Conservation (phyloP, 2,329 filamentous ascomycete genomes). For the Dryadomyces quercus-mongolicae region DNA sequence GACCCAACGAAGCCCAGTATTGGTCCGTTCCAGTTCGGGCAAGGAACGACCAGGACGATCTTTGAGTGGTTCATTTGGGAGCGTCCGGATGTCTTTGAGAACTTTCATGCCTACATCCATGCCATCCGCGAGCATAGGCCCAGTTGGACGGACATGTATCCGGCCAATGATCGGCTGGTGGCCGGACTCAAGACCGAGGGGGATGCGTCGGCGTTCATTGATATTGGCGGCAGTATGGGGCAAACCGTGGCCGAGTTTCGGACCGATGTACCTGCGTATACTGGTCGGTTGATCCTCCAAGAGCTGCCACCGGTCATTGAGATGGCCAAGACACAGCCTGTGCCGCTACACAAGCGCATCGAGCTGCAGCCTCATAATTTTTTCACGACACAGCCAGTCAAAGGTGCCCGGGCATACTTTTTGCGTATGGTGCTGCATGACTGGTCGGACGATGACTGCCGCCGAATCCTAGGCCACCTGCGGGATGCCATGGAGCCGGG, state of each 20-base stretch:
- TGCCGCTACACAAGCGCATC: not conserved
- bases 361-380: conserved; percentile 9
- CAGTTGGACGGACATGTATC: conserved; percentile 1
- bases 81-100: not conserved
- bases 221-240: conserved; percentile 1
- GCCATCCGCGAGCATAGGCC: conserved; percentile 1
- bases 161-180: not conserved
- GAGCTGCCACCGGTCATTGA: not conserved
- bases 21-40: conserved; percentile 1
- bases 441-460: conserved; percentile 12
- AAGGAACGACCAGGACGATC: not conserved
- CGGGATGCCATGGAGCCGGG: conserved; percentile 9
- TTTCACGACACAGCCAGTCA: conserved; percentile 11
- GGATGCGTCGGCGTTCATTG: not conserved
- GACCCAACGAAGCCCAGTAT: not conserved
- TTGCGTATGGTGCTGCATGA: conserved; percentile 14
- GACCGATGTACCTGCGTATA: not conserved
- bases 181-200: not conserved
- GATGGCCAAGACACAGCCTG: conserved; percentile 1
- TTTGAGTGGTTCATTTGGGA: conserved; percentile 1
- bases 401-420: conserved; percentile 9
- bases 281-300: not conserved
- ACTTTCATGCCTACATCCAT: conserved; percentile 2
- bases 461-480: conserved; percentile 9
- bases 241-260: conserved; percentile 2